phyloP scores from a whole-genome alignment of 164 flowering plant species.

The Magnolia officinalis region DNA sequence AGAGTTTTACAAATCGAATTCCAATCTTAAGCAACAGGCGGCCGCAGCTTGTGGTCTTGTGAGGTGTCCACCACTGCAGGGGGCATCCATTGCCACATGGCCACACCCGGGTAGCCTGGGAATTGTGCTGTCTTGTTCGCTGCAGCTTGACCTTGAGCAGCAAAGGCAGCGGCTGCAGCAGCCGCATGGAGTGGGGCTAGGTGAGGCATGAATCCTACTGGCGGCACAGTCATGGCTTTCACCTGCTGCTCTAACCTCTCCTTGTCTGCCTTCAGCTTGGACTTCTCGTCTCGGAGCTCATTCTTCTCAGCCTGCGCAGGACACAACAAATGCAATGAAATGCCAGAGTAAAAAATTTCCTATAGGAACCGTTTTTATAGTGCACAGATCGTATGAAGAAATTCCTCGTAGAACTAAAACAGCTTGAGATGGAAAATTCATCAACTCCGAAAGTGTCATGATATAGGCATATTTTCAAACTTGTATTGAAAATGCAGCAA shows the following conservation, averaged over 20 bases:
- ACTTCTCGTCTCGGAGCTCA: conserved; percentile 68
- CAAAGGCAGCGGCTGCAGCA: conserved; percentile 34
- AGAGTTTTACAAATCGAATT: too few species aligned
- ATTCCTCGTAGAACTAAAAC: too few species aligned
- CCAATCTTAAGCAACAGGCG: conserved; percentile 52
- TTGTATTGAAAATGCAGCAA: too few species aligned
- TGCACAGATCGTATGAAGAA: too few species aligned
- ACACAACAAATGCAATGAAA: background rate
- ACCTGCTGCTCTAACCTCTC: conserved; percentile 48
- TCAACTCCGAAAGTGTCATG: too few species aligned
- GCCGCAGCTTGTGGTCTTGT: conserved; percentile 58
- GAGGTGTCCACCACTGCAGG: conserved; percentile 63
- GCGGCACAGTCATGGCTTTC: conserved; percentile 37
- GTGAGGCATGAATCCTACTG: conserved; percentile 38
- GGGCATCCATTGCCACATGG: conserved; percentile 78
- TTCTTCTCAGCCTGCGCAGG: conserved; percentile 53
- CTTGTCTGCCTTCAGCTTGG: conserved; percentile 52
- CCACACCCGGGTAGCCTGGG: conserved; percentile 52
- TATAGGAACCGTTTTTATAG: background rate
- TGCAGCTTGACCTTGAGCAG: conserved; percentile 41
- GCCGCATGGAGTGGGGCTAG: conserved; percentile 31
- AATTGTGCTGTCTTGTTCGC: conserved; percentile 39
- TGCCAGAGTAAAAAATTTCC: background rate
- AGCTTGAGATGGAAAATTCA: too few species aligned
- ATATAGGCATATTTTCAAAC: too few species aligned